Base-by-base conservation (phyloP, 2,329 filamentous ascomycete species). In the Tolypocladium sp. region DNA sequence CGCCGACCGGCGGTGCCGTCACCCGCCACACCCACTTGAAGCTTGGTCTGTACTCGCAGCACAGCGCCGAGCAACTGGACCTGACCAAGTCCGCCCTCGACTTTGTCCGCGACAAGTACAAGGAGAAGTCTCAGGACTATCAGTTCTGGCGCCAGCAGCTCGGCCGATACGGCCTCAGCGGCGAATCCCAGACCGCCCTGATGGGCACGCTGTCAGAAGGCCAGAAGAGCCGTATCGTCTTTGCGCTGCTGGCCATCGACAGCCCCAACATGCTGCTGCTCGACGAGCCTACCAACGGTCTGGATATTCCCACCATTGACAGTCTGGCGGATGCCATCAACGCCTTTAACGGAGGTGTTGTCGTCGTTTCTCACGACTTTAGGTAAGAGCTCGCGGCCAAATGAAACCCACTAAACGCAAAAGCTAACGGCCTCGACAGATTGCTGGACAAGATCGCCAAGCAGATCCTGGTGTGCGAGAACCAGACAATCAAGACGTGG, bases 81-180 rank as follows among this genome's bases (percentile, higher is more conserved):
- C 82, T 99, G 64, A 99, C 92, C 77, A 99, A 99, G 83, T 97
- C 92, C 53, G 88, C 94, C 10, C 86, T 99, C 58, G 95, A 99
- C 77, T 99, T 99, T 72, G 93, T 97, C 63, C 90, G 94, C 64
- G 93, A 97, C 79, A 96, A 93, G 82, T 97, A 96, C 80, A 76
- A 82, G 51, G 81, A 87, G 64, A 91, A 93, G 79, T 92, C 87
- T 58, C 94, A 99, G 75, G 94, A 99, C 74, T 96, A 96, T 82
- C 94, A 99, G 80, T 99, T 94, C 86, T 99, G 94, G 94, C 87
- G 94, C 73, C 93, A 97, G 78, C 92, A 96, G 80, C 90, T 99
- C 42, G 94, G 94, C 70, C 85, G 88, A 65, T 99, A 99, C 75
- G 95, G 95, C 74, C 84, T 99, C 64, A 89, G 86, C 60, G 95